Base-by-base conservation (phyloP, 176 grass and related monocot genomes). In the Elaeis guineensis region DNA sequence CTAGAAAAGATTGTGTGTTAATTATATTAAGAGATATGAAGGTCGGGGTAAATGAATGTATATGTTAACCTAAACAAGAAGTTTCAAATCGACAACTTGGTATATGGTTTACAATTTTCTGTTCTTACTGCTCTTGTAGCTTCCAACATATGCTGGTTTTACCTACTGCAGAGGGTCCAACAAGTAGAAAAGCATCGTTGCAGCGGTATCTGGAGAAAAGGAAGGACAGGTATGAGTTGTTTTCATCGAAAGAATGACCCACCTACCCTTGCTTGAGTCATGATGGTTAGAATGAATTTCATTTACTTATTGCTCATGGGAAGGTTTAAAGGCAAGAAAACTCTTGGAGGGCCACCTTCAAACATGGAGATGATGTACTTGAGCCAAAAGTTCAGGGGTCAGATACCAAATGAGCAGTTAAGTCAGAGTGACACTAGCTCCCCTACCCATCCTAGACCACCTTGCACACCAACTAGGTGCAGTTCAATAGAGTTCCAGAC, bases 171-270 rank as follows among this genome's bases (percentile, higher is more conserved):
- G 78, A 82, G 17, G 65, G 61, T 44, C 58, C 67, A 23, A 61
- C 54, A 16, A 62, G 52, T 48, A 69, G 79, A 66, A 62, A 72
- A 72, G 79, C 79, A 25, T 82, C 61, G 24, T 72, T 82, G 67
- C 79, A 77, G 58, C 54, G 79, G 32, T 82, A 82, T 61, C 53
- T 72, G 25, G 79, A 77, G 49, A 82, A 82, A 59, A 76, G 72
- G 14, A 82, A 76, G 66, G 79, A 82, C 25, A 69, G 79, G 79
- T 82, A 76, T 19, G 7, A 20, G 6, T 22, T 64, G n/a, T 17
- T 64, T 26, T 28, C 18, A 55, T n/a, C 8, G 1, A n/a, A 15
- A 7, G 30, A n/a, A 5, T 60, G 24, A 29, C n/a, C 17, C 9
- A 17, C 0, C 21, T 20, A 17, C 35, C 1, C 21, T 24, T 29